phyloP scores from a whole-genome alignment of 768 basidiomycete species.

The Psilocybe cubensis region DNA sequence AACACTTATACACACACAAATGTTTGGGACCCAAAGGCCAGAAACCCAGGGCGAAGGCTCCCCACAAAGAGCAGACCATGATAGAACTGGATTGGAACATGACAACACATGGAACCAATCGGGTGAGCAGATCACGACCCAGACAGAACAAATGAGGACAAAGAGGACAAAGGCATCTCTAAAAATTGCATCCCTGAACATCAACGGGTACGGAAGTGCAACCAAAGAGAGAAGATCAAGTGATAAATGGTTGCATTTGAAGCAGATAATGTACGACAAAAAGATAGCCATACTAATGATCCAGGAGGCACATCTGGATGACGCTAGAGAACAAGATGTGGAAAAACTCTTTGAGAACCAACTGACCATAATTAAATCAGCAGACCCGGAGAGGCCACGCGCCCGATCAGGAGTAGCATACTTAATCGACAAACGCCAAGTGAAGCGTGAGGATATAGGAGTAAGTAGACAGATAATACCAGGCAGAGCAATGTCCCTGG shows the following conservation, averaged over 20 bases:
- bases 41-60: too few relatives aligned
- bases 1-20: too few relatives aligned
- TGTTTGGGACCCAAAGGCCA: too few relatives aligned
- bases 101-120: not conserved
- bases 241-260: slow-evolving; percentile 30
- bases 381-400: slow-evolving; percentile 19
- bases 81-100: too few relatives aligned
- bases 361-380: slow-evolving; percentile 21
- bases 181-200: slow-evolving; percentile 26
- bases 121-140: not conserved
- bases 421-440: slow-evolving; percentile 33
- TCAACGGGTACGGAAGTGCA: slow-evolving; percentile 19
- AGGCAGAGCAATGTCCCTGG: slow-evolving; percentile 26
- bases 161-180: not conserved
- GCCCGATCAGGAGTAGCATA: slow-evolving; percentile 32
- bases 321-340: slow-evolving; percentile 8
- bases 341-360: slow-evolving; percentile 5
- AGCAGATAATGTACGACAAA: slow-evolving; percentile 25
- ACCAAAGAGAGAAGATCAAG: not conserved
- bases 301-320: slow-evolving; percentile 35
- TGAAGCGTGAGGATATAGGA: slow-evolving; percentile 10
- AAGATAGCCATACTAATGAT: slow-evolving; percentile 31
- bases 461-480: slow-evolving; percentile 19
- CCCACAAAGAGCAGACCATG: too few relatives aligned
- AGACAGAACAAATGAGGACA: not conserved